Conservation (phyloP, 1,139 yeast genomes). For the Kazachstania sp. region DNA sequence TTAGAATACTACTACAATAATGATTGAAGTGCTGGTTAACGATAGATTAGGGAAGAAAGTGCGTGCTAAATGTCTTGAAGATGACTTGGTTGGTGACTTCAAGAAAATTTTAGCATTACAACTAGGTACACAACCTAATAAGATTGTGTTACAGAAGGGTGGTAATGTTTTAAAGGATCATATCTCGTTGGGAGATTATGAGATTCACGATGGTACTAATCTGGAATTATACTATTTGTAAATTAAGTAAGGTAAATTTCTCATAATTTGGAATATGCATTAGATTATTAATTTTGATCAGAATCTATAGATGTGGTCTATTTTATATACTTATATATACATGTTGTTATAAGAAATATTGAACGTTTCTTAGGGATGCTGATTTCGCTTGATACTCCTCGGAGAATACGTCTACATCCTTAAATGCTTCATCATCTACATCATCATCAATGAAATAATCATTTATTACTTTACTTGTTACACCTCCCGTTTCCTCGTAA, state of each 20-base stretch:
- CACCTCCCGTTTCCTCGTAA: conserved; percentile 6
- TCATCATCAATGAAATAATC: conserved; percentile 24
- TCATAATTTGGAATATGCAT: not conserved
- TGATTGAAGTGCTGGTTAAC: conserved; percentile 45
- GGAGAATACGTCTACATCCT: conserved; percentile 26
- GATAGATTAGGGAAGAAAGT: conserved; percentile 75
- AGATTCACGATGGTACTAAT: conserved; percentile 82
- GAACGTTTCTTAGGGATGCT: conserved; percentile 45
- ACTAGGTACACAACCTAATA: conserved; percentile 47
- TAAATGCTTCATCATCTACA: conserved; percentile 6
- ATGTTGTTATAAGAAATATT: conserved; percentile 48
- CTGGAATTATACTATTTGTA: conserved; percentile 71
- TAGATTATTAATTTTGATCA: not conserved
- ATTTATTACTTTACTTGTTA: conserved; percentile 16
- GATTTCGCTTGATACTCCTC: conserved; percentile 30
- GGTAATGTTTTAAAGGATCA: conserved; percentile 81
- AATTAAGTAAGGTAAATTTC: not conserved
- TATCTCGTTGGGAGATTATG: conserved; percentile 84
- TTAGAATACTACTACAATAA: too few relatives aligned
- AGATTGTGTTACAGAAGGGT: conserved; percentile 65
- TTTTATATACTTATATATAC: not conserved
- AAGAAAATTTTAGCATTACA: conserved; percentile 78
- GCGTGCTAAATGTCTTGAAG: conserved; percentile 73
- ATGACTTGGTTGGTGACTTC: conserved; percentile 83
- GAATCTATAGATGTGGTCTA: not conserved